Evolutionary conservation across 768 basidiomycete species (phyloP).

Genomic region (Hirschioporus abietinus): DNA sequence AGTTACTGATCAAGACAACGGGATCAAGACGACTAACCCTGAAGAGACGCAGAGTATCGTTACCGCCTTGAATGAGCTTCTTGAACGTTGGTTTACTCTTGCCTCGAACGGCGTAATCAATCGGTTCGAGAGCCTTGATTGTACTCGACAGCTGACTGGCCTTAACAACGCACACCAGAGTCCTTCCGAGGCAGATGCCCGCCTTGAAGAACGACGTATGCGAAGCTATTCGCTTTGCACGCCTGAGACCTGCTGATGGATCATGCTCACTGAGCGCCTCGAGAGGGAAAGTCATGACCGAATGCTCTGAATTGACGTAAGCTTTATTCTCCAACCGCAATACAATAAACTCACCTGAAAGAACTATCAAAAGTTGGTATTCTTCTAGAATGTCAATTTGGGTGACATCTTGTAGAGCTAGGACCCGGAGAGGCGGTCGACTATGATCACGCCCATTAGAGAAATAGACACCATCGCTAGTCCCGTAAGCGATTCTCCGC

Average conservation of each 20-base stretch:
- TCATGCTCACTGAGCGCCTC: slow-evolving; percentile 89
- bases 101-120: slow-evolving; percentile 80
- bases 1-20: too few relatives aligned
- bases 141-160: slow-evolving; percentile 92
- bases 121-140: slow-evolving; percentile 95
- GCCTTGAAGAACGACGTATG: slow-evolving; percentile 99
- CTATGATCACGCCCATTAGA: slow-evolving; percentile 76
- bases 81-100: slow-evolving; percentile 88
- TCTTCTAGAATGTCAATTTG: slow-evolving; percentile 97
- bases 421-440: slow-evolving; percentile 83
- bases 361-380: slow-evolving; percentile 91
- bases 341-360: slow-evolving; percentile 66
- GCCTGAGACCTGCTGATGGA: slow-evolving; percentile 84
- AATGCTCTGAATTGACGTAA: slow-evolving; percentile 57
- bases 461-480: slow-evolving; percentile 94
- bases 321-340: not conserved
- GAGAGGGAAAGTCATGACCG: slow-evolving; percentile 93
- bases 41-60: slow-evolving; percentile 89
- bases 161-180: slow-evolving; percentile 96
- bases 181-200: slow-evolving; percentile 84
- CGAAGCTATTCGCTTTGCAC: slow-evolving; percentile 91
- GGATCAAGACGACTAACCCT: slow-evolving; percentile 71
- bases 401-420: slow-evolving; percentile 81
- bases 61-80: slow-evolving; percentile 89
- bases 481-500: slow-evolving; percentile 88